Conservation (phyloP, 352 stramenopile species). For the Pilasporangium apinafurcum region DNA sequence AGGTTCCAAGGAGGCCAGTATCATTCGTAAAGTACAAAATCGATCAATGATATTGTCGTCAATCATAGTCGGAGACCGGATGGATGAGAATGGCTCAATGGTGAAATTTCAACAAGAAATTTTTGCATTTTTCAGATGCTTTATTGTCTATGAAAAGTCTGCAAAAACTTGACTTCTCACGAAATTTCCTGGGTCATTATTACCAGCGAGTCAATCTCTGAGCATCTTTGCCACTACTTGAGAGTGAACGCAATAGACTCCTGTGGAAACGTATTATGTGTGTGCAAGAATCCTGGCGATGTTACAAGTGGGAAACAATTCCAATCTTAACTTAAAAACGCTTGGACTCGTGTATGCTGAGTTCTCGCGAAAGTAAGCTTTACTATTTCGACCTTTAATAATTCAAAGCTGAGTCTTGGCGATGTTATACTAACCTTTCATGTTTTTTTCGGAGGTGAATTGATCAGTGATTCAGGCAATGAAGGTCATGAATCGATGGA, state of each 20-base stretch:
- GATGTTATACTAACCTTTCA: too few relatives aligned
- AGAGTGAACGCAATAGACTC: conserved; percentile 22
- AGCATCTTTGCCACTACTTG: conserved; percentile 18
- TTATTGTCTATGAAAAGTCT: conserved; percentile 22
- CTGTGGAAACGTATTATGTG: conserved; percentile 30
- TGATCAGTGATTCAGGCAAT: conserved; percentile 20
- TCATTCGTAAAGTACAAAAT: too few relatives aligned
- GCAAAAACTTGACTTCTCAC: conserved; percentile 19
- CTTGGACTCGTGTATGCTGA: conserved; percentile 13
- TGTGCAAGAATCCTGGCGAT: conserved; percentile 19
- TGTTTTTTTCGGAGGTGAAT: too few relatives aligned
- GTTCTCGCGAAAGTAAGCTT: conserved; percentile 11
- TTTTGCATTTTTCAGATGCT: conserved; percentile 5
- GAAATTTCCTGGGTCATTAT: conserved; percentile 34
- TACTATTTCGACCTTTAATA: conserved; percentile 2
- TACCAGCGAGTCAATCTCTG: conserved; percentile 16
- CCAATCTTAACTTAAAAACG: not conserved
- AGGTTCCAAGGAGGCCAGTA: too few relatives aligned
- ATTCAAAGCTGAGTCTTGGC: too few relatives aligned
- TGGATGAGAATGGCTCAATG: too few relatives aligned
- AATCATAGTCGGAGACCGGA: too few relatives aligned
- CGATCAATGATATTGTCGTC: too few relatives aligned
- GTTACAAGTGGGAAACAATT: conserved; percentile 1
- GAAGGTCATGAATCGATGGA: conserved; percentile 15
- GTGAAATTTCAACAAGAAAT: not conserved